Evolutionary conservation across 805 yeast species (phyloP), one percentile per base, ranked within the genome.

Genomic region (Pichia deserticola): DNA sequence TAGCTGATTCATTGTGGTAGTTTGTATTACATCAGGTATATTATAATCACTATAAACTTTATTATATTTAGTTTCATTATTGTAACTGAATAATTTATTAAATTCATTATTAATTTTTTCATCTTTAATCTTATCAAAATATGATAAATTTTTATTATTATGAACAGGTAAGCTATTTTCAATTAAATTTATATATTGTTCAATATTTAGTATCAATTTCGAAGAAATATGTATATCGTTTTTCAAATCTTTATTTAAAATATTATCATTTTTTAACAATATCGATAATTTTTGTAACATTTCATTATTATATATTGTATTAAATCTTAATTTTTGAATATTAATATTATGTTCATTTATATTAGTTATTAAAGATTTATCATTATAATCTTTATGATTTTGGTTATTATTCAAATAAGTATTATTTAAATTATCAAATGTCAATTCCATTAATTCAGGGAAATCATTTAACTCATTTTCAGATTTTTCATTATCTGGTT

Each of bases 11-110:
- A 65, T 59, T n/a, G 44, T 41, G 5, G 66, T 59, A 7, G 48
- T 43, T 36, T 62, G 64, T 10, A 61, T 42, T 5, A 64, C 57
- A 45, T 65, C 66, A 0, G 60, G 61, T 20, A 62, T 49, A 38
- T 49, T 52, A 20, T 44, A 1, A 51, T 63, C 62, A 11, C 48
- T 48, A 20, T 51, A 53, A 20, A 45, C 36, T 5, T 36, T 25
- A 1, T 9, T 13, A 3, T 5, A 11, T 25, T 20, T 43, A 5
- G 8, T 38, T 13, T 36, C 40, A 12, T 40, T 25, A 12, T 34
- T 25, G 37, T 13, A n/a, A 12, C 35, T 48, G 30, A 38, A 50
- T 1, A 53, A 32, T 40, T 40, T 53, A 10, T 48, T 50, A 27
- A 35, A 44, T 20, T 44, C 53, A 11, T 40, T 39, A 6, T 33